A percentile compares a stretch with the other conserved stretches of the same genome.
These are phyloP conservation scores for Beauveria sp. DNA, from an alignment of 2,329 filamentous ascomycete genomes.

Conservation along the genomic window DNA sequence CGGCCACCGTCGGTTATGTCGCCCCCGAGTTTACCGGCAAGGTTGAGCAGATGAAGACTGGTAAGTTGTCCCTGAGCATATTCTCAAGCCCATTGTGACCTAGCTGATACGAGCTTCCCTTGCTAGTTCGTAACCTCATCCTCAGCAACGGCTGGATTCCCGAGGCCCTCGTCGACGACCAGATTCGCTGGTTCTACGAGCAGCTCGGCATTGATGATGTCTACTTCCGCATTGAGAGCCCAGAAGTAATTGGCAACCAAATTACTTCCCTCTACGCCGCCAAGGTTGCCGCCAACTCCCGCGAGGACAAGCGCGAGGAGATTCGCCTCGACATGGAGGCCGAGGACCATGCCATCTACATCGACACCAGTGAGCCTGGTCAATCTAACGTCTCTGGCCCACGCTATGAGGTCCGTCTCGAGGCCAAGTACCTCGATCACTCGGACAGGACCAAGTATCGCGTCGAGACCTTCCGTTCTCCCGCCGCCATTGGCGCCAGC, in stretches of 20 bases:
- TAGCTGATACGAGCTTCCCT: constrained; percentile 10
- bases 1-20: constrained; percentile 87
- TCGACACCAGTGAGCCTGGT: constrained; percentile 91
- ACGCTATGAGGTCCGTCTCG: constrained; percentile 88
- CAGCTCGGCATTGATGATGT: constrained; percentile 97
- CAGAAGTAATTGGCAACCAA: constrained; percentile 82
- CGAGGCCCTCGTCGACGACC: constrained; percentile 68
- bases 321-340: constrained; percentile 96
- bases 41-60: constrained; percentile 77
- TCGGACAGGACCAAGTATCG: constrained; percentile 71
- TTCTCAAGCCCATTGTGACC: not conserved
- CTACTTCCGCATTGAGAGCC: constrained; percentile 88
- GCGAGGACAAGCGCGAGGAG: constrained; percentile 88
- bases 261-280: constrained; percentile 95
- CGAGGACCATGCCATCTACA: constrained; percentile 91
- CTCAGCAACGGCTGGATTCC: constrained; percentile 80
- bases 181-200: constrained; percentile 96
- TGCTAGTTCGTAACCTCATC: constrained; percentile 70
- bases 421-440: constrained; percentile 89
- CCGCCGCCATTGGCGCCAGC: constrained; percentile 63
- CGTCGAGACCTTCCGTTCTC: constrained; percentile 94
- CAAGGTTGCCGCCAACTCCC: constrained; percentile 87
- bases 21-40: constrained; percentile 93
- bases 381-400: constrained; percentile 69
- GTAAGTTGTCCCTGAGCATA: constrained; percentile 34